phyloP scores from a whole-genome alignment of 371 early-diverging fungal genomes.

The Dinochytrium kinnereticum region DNA sequence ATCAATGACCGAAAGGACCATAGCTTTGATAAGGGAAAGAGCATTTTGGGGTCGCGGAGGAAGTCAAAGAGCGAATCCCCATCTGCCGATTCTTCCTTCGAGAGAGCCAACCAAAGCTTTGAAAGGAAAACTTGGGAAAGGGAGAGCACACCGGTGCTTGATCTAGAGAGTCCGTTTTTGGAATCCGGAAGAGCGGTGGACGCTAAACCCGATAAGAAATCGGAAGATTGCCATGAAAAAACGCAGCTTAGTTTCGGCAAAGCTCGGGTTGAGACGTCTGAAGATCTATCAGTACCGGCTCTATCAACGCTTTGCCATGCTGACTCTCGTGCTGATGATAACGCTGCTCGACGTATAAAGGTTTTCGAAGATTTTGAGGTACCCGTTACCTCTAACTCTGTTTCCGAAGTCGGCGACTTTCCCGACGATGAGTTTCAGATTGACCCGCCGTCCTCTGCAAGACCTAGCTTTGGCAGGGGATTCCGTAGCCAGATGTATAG shows the following conservation, averaged over 20 bases:
- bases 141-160: slow-evolving; percentile 4
- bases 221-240: neutral
- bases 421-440: too few species aligned
- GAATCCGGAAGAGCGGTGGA: too few species aligned
- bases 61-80: neutral
- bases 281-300: too few species aligned
- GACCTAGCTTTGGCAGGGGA: neutral
- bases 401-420: neutral
- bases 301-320: neutral
- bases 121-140: neutral
- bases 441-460: neutral
- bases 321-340: neutral
- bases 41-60: neutral
- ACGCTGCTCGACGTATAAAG: neutral
- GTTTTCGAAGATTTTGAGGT: neutral
- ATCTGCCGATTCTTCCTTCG: neutral
- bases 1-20: neutral
- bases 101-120: neutral
- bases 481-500: neutral
- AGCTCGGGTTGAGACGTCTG: neutral
- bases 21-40: neutral
- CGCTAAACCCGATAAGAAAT: neutral
- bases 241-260: neutral
- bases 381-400: neutral
- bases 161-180: neutral